Conservation (phyloP, 164 flowering plant species). For the Magnolia kwangsiensis region DNA sequence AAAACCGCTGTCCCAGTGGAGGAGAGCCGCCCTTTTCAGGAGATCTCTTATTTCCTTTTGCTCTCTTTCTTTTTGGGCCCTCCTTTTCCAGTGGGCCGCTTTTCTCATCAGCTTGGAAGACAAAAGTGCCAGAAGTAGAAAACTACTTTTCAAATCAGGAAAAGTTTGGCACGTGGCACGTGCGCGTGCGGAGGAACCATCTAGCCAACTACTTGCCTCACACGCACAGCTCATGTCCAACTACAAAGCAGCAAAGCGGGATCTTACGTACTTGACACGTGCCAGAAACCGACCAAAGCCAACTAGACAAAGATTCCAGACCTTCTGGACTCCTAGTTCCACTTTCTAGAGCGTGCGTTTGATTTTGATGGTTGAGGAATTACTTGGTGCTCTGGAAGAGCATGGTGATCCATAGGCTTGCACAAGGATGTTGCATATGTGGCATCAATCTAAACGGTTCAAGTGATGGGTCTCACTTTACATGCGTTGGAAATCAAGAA, state of each 20-base stretch:
- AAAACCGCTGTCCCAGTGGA: background rate
- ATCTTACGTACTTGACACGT: background rate
- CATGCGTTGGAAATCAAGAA: too few species aligned
- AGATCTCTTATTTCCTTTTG: background rate
- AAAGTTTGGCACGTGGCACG: background rate
- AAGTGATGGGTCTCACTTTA: too few species aligned
- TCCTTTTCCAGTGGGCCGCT: background rate
- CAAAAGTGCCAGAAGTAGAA: background rate
- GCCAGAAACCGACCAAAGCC: background rate
- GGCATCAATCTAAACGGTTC: too few species aligned
- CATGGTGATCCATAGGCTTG: background rate
- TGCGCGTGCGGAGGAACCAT: background rate
- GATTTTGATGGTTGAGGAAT: background rate
- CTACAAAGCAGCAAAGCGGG: background rate
- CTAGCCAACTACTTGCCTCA: background rate
- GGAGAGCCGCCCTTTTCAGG: background rate
- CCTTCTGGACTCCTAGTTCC: background rate
- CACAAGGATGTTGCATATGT: too few species aligned
- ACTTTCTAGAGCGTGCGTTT: background rate
- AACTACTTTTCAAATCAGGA: background rate
- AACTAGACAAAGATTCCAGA: background rate
- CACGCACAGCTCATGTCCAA: slow-evolving; percentile 8
- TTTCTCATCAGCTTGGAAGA: background rate
- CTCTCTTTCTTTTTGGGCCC: background rate
- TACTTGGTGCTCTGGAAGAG: background rate